phyloP scores from a whole-genome alignment of 306 rosid species.

The Senna tora region DNA sequence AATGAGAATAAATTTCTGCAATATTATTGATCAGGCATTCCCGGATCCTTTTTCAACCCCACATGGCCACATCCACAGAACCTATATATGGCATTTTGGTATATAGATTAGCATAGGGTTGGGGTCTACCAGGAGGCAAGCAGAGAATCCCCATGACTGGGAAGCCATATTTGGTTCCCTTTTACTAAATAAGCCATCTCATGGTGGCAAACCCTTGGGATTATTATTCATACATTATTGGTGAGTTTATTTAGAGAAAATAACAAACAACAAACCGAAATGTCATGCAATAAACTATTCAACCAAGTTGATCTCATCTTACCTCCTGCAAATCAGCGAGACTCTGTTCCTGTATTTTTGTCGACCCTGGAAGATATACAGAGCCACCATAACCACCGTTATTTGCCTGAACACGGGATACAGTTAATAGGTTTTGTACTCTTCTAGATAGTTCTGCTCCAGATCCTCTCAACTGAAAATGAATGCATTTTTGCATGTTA shows the following conservation, averaged over 20 bases:
- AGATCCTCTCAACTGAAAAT: conserved; percentile 85
- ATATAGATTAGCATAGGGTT: too few relatives aligned
- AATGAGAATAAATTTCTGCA: too few relatives aligned
- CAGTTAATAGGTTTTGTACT: conserved; percentile 74
- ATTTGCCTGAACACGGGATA: conserved; percentile 77
- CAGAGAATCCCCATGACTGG: too few relatives aligned
- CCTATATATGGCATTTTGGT: too few relatives aligned
- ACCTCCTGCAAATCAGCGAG: conserved; percentile 92
- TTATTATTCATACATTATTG: too few relatives aligned
- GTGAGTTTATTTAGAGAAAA: neutral
- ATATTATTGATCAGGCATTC: too few relatives aligned
- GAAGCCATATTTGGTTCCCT: too few relatives aligned
- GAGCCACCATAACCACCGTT: conserved; percentile 63
- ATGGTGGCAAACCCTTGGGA: too few relatives aligned
- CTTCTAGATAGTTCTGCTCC: conserved; percentile 91
- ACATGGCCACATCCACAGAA: too few relatives aligned
- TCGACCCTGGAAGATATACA: conserved; percentile 75
- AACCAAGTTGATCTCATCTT: conserved; percentile 12
- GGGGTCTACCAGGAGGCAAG: too few relatives aligned
- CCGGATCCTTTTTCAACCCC: too few relatives aligned
- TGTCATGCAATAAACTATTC: neutral
- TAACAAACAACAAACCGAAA: neutral
- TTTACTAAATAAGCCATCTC: too few relatives aligned
- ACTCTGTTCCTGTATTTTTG: conserved; percentile 87
- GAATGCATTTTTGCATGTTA: conserved; percentile 33